These are phyloP conservation scores for Colletotrichum liaoningense DNA, from an alignment of 2,329 filamentous ascomycete species.

Conservation along the genomic window DNA sequence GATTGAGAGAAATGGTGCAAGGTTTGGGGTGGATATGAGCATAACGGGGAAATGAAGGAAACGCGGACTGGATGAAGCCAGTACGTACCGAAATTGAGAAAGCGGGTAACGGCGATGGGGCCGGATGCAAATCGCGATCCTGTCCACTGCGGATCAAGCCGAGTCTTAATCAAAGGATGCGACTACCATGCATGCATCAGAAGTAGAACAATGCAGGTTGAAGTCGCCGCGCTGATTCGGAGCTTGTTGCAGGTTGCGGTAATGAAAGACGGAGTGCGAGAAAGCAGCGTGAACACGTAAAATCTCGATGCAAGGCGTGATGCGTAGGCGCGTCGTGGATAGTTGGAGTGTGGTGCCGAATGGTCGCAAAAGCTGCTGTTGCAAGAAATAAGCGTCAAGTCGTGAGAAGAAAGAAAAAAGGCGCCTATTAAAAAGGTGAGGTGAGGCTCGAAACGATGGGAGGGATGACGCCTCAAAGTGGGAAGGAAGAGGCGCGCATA, in stretches of 20 bases:
- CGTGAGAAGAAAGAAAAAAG: not conserved
- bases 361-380: not conserved
- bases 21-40: not conserved
- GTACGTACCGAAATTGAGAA: conserved; percentile 20
- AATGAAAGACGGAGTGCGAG: not conserved
- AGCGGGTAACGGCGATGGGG: conserved; percentile 32
- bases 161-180: conserved; percentile 29
- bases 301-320: not conserved
- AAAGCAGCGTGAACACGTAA: not conserved
- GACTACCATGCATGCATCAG: conserved; percentile 32
- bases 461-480: conserved; percentile 6
- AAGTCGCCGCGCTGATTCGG: conserved; percentile 6
- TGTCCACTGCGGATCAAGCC: conserved; percentile 35
- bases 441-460: not conserved
- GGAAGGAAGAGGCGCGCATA: conserved; percentile 21
- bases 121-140: conserved; percentile 32
- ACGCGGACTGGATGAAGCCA: not conserved
- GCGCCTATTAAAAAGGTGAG: not conserved
- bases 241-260: not conserved
- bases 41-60: conserved; percentile 2
- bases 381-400: not conserved
- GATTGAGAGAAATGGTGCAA: not conserved
- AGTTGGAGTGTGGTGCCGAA: not conserved
- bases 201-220: conserved; percentile 6
- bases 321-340: not conserved